phyloP scores from a whole-genome alignment of 2,329 filamentous ascomycete species.

The Pseudogymnoascus sp. region DNA sequence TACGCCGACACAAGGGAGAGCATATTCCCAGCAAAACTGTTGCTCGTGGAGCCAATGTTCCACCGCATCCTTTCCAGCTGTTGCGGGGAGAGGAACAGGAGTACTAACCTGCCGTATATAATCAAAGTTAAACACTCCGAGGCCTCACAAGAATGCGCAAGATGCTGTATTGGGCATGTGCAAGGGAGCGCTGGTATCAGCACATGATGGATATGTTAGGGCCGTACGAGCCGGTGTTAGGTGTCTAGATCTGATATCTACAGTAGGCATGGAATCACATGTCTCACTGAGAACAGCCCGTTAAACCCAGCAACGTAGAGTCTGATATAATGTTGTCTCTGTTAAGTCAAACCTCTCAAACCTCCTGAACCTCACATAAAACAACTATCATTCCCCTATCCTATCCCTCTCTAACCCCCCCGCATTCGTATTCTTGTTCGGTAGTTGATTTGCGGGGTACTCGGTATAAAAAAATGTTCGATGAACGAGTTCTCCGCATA shows the following conservation, averaged over 20 bases:
- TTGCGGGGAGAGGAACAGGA: background rate
- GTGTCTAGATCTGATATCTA: background rate
- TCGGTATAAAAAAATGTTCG: background rate
- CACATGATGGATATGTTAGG: background rate
- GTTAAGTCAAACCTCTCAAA: background rate
- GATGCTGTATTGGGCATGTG: background rate
- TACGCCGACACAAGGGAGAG: background rate
- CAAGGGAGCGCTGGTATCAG: background rate
- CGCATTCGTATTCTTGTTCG: background rate
- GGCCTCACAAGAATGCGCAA: background rate
- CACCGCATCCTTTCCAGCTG: background rate
- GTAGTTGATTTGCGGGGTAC: background rate
- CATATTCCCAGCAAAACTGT: background rate
- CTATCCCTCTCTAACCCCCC: background rate
- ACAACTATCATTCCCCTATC: background rate
- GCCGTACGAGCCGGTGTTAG: background rate
- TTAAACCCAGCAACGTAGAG: background rate
- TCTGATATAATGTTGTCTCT: background rate
- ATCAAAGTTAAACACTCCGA: background rate
- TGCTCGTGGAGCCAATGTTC: background rate
- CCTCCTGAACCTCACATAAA: too few relatives aligned
- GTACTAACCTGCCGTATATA: background rate
- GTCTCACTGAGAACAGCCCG: background rate
- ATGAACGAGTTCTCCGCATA: slow-evolving; percentile 4
- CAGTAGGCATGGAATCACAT: background rate